These are phyloP conservation scores for Penicillium egyptiacum DNA, from an alignment of 495 filamentous ascomycete species.

Conservation along the genomic window DNA sequence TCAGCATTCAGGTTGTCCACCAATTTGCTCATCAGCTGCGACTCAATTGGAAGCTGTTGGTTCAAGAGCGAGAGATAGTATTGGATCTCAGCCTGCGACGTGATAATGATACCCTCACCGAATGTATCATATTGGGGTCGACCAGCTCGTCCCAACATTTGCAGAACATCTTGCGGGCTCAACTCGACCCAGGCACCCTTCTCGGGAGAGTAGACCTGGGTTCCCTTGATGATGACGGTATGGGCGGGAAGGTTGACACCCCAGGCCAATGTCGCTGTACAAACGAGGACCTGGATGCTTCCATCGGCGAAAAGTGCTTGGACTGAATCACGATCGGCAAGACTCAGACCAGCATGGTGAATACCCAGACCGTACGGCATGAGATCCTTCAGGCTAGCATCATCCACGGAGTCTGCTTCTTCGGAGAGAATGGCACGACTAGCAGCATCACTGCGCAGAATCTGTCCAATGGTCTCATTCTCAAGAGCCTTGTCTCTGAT, in stretches of 20 bases:
- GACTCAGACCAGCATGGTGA: slow-evolving; percentile 95
- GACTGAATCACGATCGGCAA: slow-evolving; percentile 88
- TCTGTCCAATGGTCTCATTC: slow-evolving; percentile 93
- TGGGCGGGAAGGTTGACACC: slow-evolving; percentile 98
- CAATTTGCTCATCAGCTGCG: slow-evolving; percentile 88
- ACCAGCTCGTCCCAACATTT: slow-evolving; percentile 98
- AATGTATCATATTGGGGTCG: slow-evolving; percentile 97
- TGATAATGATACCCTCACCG: slow-evolving; percentile 98
- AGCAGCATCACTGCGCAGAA: slow-evolving; percentile 88
- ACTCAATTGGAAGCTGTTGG: slow-evolving; percentile 96
- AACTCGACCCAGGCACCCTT: slow-evolving; percentile 99
- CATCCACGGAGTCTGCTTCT: slow-evolving; percentile 78
- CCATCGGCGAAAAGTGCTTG: slow-evolving; percentile 93
- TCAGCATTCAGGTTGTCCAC: slow-evolving; percentile 98
- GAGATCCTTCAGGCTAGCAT: slow-evolving; percentile 89
- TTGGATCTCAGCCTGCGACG: slow-evolving; percentile 87
- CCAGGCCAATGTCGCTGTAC: slow-evolving; percentile 96
- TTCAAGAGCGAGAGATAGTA: slow-evolving; percentile 97
- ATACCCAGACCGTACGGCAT: slow-evolving; percentile 97
- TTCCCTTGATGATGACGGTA: slow-evolving; percentile 97
- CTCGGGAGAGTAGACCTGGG: slow-evolving; percentile 96
- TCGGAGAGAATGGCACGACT: slow-evolving; percentile 84
- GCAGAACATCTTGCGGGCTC: slow-evolving; percentile 94
- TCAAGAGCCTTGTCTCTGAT: slow-evolving; percentile 95
- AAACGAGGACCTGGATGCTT: slow-evolving; percentile 90